These are phyloP conservation scores for Excoecaria agallocha DNA, from an alignment of 345 rosid genomes.

Conservation along the genomic window DNA sequence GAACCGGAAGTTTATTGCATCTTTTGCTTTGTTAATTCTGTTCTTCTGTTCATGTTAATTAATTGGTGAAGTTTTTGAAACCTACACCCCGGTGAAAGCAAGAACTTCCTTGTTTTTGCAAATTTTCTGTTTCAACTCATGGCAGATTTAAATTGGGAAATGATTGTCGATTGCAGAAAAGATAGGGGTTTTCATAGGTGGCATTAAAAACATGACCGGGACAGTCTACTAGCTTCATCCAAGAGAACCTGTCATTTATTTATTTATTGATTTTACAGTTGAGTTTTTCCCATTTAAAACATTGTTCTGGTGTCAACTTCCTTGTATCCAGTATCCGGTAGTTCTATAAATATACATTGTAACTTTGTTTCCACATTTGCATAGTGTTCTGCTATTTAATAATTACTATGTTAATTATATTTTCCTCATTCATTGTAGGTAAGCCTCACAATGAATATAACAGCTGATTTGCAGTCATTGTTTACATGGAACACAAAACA, in stretches of 20 bases:
- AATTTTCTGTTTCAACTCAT: slow-evolving; percentile 5
- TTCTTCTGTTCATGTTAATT: background rate
- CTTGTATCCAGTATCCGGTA: background rate
- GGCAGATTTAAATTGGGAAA: background rate
- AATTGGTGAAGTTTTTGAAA: background rate
- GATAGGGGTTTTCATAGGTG: background rate
- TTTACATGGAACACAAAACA: slow-evolving; percentile 99
- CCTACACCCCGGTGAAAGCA: background rate
- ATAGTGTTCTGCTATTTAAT: background rate
- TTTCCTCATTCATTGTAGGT: slow-evolving; percentile 48
- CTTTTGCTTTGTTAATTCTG: background rate
- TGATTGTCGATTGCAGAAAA: background rate
- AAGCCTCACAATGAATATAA: slow-evolving; percentile 78
- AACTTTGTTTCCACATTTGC: background rate
- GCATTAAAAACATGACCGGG: background rate
- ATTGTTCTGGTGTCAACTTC: background rate
- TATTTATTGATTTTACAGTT: too few relatives aligned
- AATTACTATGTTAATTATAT: background rate
- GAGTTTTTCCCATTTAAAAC: background rate
- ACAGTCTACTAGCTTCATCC: background rate
- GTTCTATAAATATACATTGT: background rate
- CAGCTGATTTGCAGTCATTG: slow-evolving; percentile 79
- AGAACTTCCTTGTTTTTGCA: background rate
- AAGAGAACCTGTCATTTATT: background rate
- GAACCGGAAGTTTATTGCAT: background rate